Percentiles rank a stretch among this genome's conserved stretches.
Evolutionary conservation across 148 eudicot genomes (phyloP).

Genomic region (Vaccinium macrocarpon): DNA sequence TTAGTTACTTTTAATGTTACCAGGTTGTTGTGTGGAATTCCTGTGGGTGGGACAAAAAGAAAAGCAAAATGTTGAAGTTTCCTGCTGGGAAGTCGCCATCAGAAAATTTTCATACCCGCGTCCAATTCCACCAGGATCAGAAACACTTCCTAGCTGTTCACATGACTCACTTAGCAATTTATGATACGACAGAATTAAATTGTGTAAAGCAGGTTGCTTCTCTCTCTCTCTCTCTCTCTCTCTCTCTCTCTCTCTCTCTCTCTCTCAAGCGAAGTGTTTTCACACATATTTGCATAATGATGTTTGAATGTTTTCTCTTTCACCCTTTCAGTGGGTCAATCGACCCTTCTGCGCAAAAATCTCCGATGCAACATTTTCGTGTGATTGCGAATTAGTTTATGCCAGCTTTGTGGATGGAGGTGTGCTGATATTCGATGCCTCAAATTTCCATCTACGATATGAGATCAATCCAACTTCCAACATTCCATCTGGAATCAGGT

Average conservation of each 20-base stretch:
- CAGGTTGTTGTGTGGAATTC: conserved; percentile 40
- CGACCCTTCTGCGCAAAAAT: conserved; percentile 29
- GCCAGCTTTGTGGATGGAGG: conserved; percentile 42
- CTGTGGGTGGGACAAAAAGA: conserved; percentile 39
- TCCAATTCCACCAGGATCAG: conserved; percentile 49
- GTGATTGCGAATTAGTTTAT: conserved; percentile 39
- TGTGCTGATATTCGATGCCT: conserved; percentile 34
- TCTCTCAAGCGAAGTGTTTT: not conserved
- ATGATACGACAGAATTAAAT: conserved; percentile 33
- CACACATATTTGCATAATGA: not conserved
- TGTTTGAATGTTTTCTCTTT: not conserved
- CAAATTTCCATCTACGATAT: conserved; percentile 25
- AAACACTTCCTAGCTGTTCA: conserved; percentile 38
- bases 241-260: too few relatives aligned
- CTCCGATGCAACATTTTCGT: conserved; percentile 40
- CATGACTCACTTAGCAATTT: conserved; percentile 38
- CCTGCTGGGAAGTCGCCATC: conserved; percentile 21
- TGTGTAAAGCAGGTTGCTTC: conserved; percentile 35
- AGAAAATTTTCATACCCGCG: conserved; percentile 31
- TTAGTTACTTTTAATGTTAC: not conserved
- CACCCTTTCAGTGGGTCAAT: conserved; percentile 31
- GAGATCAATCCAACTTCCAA: conserved; percentile 34
- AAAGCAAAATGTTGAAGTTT: conserved; percentile 27
- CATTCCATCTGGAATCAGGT: conserved; percentile 36
- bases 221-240: conserved; percentile 12